Conservation (phyloP, 2,329 filamentous ascomycete genomes). For the Calonectria hawksworthii region DNA sequence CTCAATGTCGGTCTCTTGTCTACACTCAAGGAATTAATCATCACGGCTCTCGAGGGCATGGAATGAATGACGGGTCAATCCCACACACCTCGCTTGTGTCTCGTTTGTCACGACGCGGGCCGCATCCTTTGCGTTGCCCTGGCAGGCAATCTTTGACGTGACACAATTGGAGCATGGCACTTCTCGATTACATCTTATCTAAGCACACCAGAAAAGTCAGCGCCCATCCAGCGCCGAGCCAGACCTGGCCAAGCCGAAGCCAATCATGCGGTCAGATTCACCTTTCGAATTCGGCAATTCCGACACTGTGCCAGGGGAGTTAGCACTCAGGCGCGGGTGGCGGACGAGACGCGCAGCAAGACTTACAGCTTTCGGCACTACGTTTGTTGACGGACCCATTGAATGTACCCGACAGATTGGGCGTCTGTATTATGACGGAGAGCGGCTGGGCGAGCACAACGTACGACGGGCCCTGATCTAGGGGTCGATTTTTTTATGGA, state of each 20-base stretch:
- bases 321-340: background rate
- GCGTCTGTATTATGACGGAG: background rate
- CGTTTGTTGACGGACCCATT: slow-evolving; percentile 2
- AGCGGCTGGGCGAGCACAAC: background rate
- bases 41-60: background rate
- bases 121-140: slow-evolving; percentile 1
- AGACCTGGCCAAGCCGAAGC: background rate
- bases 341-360: background rate
- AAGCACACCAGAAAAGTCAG: background rate
- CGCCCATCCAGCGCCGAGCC: background rate
- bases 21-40: background rate
- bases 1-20: slow-evolving; percentile 2
- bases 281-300: slow-evolving; percentile 11
- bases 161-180: slow-evolving; percentile 7
- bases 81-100: background rate
- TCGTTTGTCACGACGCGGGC: background rate
- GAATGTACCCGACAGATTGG: background rate
- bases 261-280: background rate
- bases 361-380: slow-evolving; percentile 2
- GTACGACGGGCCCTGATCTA: slow-evolving; percentile 1
- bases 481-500: background rate
- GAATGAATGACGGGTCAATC: background rate
- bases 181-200: slow-evolving; percentile 12
- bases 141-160: slow-evolving; percentile 4
- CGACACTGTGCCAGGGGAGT: background rate